These are phyloP conservation scores for Picea abies DNA, from an alignment of 83 land plant species.

Conservation along the genomic window DNA sequence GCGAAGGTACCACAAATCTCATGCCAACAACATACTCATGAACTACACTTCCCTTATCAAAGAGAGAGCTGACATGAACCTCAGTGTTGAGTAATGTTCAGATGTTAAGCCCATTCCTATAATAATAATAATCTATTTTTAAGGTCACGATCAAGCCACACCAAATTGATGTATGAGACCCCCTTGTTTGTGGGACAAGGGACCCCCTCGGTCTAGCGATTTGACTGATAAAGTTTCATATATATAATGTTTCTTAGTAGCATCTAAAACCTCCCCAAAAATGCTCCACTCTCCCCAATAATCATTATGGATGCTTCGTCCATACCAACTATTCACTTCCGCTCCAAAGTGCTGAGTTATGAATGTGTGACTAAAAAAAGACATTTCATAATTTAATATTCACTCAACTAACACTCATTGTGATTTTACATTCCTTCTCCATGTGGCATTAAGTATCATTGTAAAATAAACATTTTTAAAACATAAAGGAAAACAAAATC, in stretches of 20 bases:
- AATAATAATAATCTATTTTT: neutral
- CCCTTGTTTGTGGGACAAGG: no score
- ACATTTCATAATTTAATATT: no score
- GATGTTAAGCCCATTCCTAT: constrained; percentile 69
- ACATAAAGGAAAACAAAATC: no score
- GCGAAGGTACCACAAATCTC: constrained; percentile 48
- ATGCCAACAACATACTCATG: constrained; percentile 64
- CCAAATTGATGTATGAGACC: no score
- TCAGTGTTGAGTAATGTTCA: constrained; percentile 67
- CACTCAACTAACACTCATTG: no score
- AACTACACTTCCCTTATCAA: constrained; percentile 58
- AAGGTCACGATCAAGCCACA: no score
- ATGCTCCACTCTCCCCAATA: constrained; percentile 65
- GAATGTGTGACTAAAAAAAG: no score
- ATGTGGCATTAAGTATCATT: no score
- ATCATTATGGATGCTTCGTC: constrained; percentile 29
- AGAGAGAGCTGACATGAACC: constrained; percentile 75
- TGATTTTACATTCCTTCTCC: no score
- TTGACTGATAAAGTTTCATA: no score
- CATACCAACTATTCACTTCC: constrained; percentile 21
- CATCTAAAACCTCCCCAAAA: constrained; percentile 42
- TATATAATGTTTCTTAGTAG: constrained; percentile 34
- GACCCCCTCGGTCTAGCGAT: no score
- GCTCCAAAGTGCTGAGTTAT: constrained; percentile 40
- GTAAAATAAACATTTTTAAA: no score